phyloP scores from a whole-genome alignment of 2,329 filamentous ascomycete genomes.

The Chaetomium sp. region DNA sequence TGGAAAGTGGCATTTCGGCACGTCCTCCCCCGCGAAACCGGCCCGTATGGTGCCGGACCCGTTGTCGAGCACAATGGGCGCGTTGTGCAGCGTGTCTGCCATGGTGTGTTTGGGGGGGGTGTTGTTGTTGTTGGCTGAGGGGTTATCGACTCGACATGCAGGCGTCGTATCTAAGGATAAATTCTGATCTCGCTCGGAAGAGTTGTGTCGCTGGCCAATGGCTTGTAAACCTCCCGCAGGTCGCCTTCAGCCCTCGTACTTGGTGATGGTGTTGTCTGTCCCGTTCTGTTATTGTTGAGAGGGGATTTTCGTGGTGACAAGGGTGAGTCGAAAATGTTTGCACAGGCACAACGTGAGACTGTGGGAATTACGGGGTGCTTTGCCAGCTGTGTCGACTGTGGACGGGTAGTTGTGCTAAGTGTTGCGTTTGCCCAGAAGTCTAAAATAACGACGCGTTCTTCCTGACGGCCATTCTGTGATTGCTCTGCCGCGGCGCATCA shows the following conservation, averaged over 20 bases:
- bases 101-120: constrained; percentile 31
- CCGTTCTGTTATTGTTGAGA: no score
- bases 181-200: background rate
- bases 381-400: background rate
- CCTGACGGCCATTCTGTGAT: constrained; percentile 3
- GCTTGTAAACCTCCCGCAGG: background rate
- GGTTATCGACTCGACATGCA: background rate
- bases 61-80: constrained; percentile 97
- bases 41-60: constrained; percentile 96
- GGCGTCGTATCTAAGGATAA: background rate
- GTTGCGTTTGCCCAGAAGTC: background rate
- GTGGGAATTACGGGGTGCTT: background rate
- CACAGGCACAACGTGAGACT: no score
- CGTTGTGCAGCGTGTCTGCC: constrained; percentile 76
- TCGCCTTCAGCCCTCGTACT: no score
- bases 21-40: constrained; percentile 91
- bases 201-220: background rate
- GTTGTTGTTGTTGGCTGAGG: no score
- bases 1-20: constrained; percentile 94
- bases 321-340: no score
- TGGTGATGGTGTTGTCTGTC: no score
- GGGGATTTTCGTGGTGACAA: no score
- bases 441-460: constrained; percentile 16
- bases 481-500: constrained; percentile 6
- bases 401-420: background rate